Percentiles rank a stretch among this genome's conserved stretches.
These are phyloP conservation scores for Pestalotiopsis sp. DNA, from an alignment of 2,329 filamentous ascomycete genomes.

Conservation along the genomic window DNA sequence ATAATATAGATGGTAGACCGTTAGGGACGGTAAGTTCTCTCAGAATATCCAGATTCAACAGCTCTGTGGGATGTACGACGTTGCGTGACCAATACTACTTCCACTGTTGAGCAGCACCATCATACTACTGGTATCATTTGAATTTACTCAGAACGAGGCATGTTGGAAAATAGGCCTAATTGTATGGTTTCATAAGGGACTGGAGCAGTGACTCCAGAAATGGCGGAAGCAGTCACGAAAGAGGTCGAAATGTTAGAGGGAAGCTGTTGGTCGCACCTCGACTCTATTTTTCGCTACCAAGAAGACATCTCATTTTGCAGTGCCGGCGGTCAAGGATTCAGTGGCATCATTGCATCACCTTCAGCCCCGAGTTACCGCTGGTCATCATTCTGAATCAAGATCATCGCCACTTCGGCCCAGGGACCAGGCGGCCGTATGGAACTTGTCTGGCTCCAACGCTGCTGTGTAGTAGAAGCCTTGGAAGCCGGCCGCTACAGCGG, in stretches of 20 bases:
- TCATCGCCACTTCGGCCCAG: not conserved
- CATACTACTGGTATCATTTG: not conserved
- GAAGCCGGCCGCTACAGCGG: constrained; percentile 10
- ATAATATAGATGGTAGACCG: too few relatives aligned
- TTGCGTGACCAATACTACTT: not conserved
- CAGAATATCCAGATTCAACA: too few relatives aligned
- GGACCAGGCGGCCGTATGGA: not conserved
- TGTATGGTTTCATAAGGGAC: too few relatives aligned
- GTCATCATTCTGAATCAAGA: not conserved
- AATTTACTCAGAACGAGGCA: not conserved
- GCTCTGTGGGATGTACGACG: not conserved
- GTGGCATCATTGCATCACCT: not conserved
- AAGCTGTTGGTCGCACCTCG: not conserved
- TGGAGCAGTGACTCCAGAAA: too few relatives aligned
- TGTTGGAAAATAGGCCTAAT: too few relatives aligned
- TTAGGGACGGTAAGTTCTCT: too few relatives aligned
- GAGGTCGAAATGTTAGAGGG: not conserved
- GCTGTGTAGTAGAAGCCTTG: not conserved
- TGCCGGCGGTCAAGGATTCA: not conserved
- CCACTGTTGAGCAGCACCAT: not conserved
- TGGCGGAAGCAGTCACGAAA: too few relatives aligned
- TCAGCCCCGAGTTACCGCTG: not conserved
- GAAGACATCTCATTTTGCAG: not conserved
- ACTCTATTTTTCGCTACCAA: not conserved
- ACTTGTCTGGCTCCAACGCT: not conserved